Evolutionary conservation across 352 stramenopile genomes (phyloP), one percentile per base, ranked within the genome.

Genomic region (Globisporangium irregulare): DNA sequence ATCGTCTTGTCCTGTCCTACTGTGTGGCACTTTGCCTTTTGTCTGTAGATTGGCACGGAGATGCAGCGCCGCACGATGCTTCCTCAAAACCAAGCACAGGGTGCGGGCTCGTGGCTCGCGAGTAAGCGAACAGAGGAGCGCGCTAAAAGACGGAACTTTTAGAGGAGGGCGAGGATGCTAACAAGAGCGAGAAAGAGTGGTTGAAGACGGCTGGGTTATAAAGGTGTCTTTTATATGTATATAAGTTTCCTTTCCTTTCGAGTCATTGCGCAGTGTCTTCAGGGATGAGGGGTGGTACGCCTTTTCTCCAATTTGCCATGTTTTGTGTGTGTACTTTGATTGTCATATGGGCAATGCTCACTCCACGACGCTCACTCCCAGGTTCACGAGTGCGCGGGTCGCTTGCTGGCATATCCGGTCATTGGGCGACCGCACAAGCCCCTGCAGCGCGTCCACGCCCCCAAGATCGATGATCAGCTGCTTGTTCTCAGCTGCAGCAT

Each of bases 391-490:
- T 12, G 90, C 90, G 5, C 89, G 82, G 34, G 85, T 93, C 32
- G 90, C 90, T 59, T 97, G 90, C 58, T 94, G 86, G 84, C 87
- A 94, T 88, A 96, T 95, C 71, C 90, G 77, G 68, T 96, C 87
- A 61, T 96, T 94, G 3, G 77, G 78, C 22, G 86, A 95, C 32
- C 81, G 78, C 66, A 93, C 80, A 32, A 97, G 81, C 43, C 72
- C 78, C 64, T 95, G 86, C 18, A 97, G 74, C 62, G 89, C 88
- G 24, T 94, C 84, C 20, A 96, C 83, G 7, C 89, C 90, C 14
- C 85, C 84, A 18, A 97, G 71, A 18, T 92, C 79, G 54, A 96
- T 73, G 66, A 97, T 95, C 62, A 91, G 73, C 72, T 94, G 84
- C 67, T 97, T 96, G 82, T 97, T 97, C 65, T 93, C 84, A 12